These are phyloP conservation scores for Golubevia pallescens DNA, from an alignment of 1,284 basidiomycete genomes.

Conservation along the genomic window DNA sequence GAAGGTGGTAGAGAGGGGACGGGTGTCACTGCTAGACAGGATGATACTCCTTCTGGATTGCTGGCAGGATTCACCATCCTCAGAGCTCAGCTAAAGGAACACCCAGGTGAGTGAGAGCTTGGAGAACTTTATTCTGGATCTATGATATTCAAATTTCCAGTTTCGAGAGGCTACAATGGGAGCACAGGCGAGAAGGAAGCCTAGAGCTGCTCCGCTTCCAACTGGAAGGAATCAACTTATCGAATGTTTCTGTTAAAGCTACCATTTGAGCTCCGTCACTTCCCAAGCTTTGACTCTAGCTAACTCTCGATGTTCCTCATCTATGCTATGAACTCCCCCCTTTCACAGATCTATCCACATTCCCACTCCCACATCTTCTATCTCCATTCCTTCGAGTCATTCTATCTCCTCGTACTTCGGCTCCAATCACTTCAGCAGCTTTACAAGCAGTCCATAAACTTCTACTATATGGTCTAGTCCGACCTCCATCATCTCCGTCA, in stretches of 20 bases:
- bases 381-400: conserved; percentile 55
- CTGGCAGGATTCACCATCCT: conserved; percentile 51
- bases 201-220: too few relatives aligned
- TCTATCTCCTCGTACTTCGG: conserved; percentile 51
- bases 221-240: too few relatives aligned
- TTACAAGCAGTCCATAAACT: conserved; percentile 52
- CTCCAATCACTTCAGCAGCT: conserved; percentile 52
- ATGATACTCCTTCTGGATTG: conserved; percentile 27
- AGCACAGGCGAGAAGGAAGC: too few relatives aligned
- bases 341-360: conserved; percentile 21
- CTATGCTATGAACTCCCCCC: conserved; percentile 8
- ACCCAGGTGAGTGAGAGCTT: conserved; percentile 1
- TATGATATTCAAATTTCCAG: too few relatives aligned
- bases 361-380: conserved; percentile 45
- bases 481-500: conserved; percentile 9
- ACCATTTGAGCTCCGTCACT: too few relatives aligned
- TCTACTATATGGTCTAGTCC: conserved; percentile 43
- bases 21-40: conserved; percentile 3
- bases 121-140: neutral
- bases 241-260: too few relatives aligned
- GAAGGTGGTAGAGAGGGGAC: neutral
- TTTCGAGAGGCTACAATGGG: too few relatives aligned
- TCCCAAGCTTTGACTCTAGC: neutral
- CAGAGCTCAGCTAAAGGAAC: conserved; percentile 43
- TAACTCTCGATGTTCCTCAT: conserved; percentile 4